Percentiles rank a stretch among this genome's conserved stretches.
Evolutionary conservation across 78 protist species (phyloP).

Genomic region (Bodo saltans): DNA sequence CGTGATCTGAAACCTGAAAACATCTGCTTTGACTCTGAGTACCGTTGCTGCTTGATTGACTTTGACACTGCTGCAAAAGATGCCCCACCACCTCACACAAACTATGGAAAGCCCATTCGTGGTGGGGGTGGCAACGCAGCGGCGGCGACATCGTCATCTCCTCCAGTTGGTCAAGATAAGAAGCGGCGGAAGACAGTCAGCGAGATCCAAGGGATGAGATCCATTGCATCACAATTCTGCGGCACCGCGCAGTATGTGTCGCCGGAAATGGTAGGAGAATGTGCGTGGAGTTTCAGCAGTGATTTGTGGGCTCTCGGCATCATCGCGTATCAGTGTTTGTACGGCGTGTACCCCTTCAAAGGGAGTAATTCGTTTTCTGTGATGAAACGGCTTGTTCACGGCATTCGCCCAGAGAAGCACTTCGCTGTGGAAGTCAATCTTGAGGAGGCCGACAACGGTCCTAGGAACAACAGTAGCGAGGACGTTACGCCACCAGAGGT

Average conservation of each 20-base stretch:
- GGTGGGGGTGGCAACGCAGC: too few relatives aligned
- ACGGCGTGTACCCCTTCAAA: conserved; percentile 51
- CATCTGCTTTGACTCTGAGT: neutral
- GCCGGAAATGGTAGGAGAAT: conserved; percentile 68
- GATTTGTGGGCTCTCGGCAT: conserved; percentile 88
- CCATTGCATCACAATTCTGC: conserved; percentile 20
- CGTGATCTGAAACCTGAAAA: conserved; percentile 26
- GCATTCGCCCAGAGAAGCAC: neutral
- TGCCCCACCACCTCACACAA: neutral
- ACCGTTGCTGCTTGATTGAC: neutral
- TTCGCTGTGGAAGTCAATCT: neutral
- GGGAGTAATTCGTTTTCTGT: conserved; percentile 56
- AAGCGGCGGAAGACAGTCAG: neutral
- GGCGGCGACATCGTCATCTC: too few relatives aligned
- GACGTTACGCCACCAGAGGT: too few relatives aligned
- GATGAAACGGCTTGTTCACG: conserved; percentile 49
- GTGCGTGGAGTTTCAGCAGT: neutral
- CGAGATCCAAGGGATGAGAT: conserved; percentile 5
- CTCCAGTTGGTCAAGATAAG: too few relatives aligned
- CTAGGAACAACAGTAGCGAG: too few relatives aligned
- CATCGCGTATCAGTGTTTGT: conserved; percentile 68
- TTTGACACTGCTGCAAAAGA: neutral
- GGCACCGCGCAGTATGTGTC: conserved; percentile 89
- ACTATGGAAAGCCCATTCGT: neutral
- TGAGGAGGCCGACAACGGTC: neutral